These are phyloP conservation scores for Solanum pinnatisectum DNA, from an alignment of 257 asterid species.

Conservation along the genomic window DNA sequence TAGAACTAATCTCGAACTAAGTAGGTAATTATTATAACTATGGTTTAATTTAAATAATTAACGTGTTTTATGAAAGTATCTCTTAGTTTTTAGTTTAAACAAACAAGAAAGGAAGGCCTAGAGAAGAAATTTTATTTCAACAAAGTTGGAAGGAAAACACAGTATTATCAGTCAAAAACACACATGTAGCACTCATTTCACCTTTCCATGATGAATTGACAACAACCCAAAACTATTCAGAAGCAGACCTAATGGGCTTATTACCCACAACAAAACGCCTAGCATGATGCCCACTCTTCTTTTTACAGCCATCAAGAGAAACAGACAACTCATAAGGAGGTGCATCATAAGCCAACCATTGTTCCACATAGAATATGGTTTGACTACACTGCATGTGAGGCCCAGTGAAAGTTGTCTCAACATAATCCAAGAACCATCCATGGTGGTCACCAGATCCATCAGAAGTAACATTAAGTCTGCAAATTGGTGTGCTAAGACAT, in stretches of 20 bases:
- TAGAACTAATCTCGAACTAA: too few relatives aligned
- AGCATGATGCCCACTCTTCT: neutral
- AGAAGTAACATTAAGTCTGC: slow-evolving; percentile 40
- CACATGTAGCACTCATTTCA: neutral
- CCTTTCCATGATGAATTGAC: neutral
- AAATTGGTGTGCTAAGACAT: slow-evolving; percentile 34
- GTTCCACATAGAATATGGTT: slow-evolving; percentile 32
- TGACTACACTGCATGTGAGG: slow-evolving; percentile 38
- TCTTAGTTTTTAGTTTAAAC: too few relatives aligned
- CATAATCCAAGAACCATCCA: slow-evolving; percentile 27
- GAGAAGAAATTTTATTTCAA: neutral
- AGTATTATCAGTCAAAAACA: neutral
- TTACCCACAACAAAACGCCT: slow-evolving; percentile 22
- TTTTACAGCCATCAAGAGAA: slow-evolving; percentile 28
- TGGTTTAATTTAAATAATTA: too few relatives aligned
- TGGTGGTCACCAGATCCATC: slow-evolving; percentile 30
- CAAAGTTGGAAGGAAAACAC: neutral
- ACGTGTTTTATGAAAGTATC: too few relatives aligned
- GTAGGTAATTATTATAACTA: too few relatives aligned
- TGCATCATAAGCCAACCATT: slow-evolving; percentile 43
- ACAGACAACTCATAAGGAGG: slow-evolving; percentile 35
- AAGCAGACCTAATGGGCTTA: slow-evolving; percentile 1
- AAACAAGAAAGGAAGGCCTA: too few relatives aligned
- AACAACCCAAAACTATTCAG: neutral
- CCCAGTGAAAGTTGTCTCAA: slow-evolving; percentile 31